Evolutionary conservation across 768 basidiomycete genomes (phyloP), one percentile per base, ranked within the genome.

Genomic region (Tylopilus felleus): DNA sequence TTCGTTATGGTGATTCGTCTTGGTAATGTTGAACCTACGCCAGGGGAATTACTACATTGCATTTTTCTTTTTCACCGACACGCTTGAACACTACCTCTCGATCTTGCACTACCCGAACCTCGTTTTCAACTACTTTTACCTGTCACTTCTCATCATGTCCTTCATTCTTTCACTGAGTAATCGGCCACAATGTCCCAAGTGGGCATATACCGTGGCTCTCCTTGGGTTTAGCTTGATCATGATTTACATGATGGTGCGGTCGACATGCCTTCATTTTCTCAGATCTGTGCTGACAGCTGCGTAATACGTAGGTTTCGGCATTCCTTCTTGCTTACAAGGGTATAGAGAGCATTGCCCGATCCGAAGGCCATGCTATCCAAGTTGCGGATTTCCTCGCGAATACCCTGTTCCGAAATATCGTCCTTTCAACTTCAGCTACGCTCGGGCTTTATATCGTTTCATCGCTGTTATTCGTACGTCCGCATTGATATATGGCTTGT

Each of bases 191-290:
- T 94, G 93, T 31, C 80, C 85, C 4, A 94, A 91, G 69, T 84
- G 84, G 80, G 84, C 82, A 9, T 99, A 97, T 68, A 93, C 91
- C 2, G 63, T 81, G 6, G 87, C 92, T 28, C 84, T 97, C 64
- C 67, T 96, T 36, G 91, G 93, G 1, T 99, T 96, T 72, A 91
- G 81, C 4, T 4, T 96, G 28, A 84, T 99, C 59, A 98, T 94
- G 29, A 69, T 93, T 13, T 98, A 98, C 67, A 98, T 98, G 95
- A 92, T 93, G 47, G 87, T 92, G 48, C 22, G 81, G 68, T 29
- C 12, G 8, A 17, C 33, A 14, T n/a, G 39, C 62, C 9, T 35
- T 56, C 39, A 31, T 51, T 31, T 39, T 23, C 13, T 14, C 36
- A 7, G 13, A 36, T 53, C 47, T 46, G 31, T 43, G n/a, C 47